A percentile compares a stretch with the other conserved stretches of the same genome.
phyloP scores from a whole-genome alignment of 2,329 filamentous ascomycete genomes.

The Cladosporium sp. region DNA sequence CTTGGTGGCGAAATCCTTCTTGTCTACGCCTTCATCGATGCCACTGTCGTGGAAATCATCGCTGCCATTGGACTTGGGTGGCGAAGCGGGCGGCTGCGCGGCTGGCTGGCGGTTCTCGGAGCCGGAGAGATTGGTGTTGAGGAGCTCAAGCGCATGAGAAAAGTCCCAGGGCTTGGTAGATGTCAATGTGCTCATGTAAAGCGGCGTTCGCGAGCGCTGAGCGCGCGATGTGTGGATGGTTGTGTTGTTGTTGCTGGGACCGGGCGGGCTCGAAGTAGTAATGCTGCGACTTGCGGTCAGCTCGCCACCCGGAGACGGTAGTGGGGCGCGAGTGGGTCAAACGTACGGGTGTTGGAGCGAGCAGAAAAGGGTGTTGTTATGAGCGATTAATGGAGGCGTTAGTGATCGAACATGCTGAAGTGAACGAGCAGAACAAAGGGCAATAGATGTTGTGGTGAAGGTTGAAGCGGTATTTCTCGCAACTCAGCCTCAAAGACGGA shows the following conservation, averaged over 20 bases:
- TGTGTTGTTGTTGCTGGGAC: neutral
- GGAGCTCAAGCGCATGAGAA: constrained; percentile 47
- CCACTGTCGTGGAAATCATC: constrained; percentile 16
- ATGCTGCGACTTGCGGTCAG: constrained; percentile 20
- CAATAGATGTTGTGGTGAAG: neutral
- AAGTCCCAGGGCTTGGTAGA: constrained; percentile 49
- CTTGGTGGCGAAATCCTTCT: constrained; percentile 25
- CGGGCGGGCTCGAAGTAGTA: constrained; percentile 3
- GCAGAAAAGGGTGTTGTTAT: neutral
- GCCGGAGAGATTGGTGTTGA: constrained; percentile 35
- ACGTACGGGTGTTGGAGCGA: constrained; percentile 12
- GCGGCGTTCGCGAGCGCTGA: constrained; percentile 23
- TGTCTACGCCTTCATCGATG: constrained; percentile 21
- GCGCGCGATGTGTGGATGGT: constrained; percentile 12
- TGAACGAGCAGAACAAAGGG: neutral
- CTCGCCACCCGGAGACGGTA: constrained; percentile 20
- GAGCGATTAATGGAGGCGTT: neutral
- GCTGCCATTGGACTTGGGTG: constrained; percentile 18
- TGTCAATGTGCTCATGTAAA: constrained; percentile 37
- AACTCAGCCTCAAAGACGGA: neutral
- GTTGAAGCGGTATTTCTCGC: neutral
- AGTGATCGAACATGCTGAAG: neutral
- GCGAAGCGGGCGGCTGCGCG: constrained; percentile 13
- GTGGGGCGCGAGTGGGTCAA: constrained; percentile 14
- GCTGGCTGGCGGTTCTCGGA: constrained; percentile 16